Base-by-base conservation (phyloP, 768 basidiomycete genomes). In the Phylloporus rhodoxanthus region DNA sequence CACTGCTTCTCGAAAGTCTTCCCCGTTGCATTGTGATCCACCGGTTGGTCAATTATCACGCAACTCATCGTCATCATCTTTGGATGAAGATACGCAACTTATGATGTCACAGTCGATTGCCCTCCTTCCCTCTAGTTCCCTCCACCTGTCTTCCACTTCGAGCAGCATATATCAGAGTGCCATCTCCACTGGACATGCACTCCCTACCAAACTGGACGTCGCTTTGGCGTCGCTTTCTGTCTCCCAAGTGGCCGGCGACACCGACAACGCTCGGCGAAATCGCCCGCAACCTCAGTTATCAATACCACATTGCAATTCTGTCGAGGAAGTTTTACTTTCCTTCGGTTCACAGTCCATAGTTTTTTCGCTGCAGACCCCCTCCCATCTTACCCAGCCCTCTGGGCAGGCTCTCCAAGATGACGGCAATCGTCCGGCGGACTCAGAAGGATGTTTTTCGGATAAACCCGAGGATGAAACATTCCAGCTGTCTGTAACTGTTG, bases 121-220 rank as follows among this genome's bases (percentile, higher is more conserved):
- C 2, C 74, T 68, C 45, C 71, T 91, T 32, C 84, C 79, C 34
- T 77, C 74, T 11, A 63, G 71, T 37, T 58, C 75, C 8, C 56
- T 57, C 7, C 80, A 73, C n/a, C 71, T 75, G 15, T 56, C 70
- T 33, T 81, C 83, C 17, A 67, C 76, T 42, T 66, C 75, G 5
- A 80, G 79, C 57, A 90, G 83, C 67, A 79, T 91, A 75, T 92
- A 91, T 62, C 78, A 85, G 56, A 91, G 88, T 57, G 85, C 85
- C 4, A 56, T 85, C 19, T 84, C 84, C 9, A 54, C 59, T 15
- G 30, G 42, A 41, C 40, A 58, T 26, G 21, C 30, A 23, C 50
- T 45, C 29, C 38, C 45, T 8, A 17, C 23, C 9, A 21, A 48
- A 41, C 13, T 11, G 36, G 48, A 50, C 41, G 7, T 36, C 15